Conservation (phyloP, 2,329 filamentous ascomycete species). For the Talaromyces sp. region DNA sequence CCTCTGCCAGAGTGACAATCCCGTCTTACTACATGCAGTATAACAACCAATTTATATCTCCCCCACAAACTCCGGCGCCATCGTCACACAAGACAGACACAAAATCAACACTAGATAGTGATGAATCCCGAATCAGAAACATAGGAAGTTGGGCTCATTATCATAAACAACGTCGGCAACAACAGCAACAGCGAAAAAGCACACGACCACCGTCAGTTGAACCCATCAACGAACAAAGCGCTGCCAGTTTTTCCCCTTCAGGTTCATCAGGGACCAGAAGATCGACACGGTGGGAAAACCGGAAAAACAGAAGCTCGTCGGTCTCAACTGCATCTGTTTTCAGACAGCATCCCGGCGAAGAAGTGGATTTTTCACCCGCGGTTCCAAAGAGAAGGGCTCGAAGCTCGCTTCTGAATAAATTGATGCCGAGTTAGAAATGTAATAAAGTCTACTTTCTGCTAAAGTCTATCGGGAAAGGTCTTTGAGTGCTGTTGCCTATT, state of each 20-base stretch:
- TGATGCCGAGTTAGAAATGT: background rate
- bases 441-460: background rate
- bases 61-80: background rate
- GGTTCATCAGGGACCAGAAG: background rate
- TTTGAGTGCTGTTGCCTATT: background rate
- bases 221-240: background rate
- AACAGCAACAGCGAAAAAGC: background rate
- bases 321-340: conserved; percentile 8
- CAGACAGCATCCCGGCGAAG: conserved; percentile 9
- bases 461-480: background rate
- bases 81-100: background rate
- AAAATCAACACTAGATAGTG: background rate
- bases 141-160: conserved; percentile 2
- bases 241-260: background rate
- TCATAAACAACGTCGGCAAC: background rate
- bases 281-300: background rate
- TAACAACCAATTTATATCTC: conserved; percentile 1
- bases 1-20: conserved; percentile 6
- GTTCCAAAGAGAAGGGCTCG: background rate
- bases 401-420: conserved; percentile 6
- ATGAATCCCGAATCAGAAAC: background rate
- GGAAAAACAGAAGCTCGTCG: conserved; percentile 1
- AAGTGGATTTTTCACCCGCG: background rate
- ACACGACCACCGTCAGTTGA: background rate
- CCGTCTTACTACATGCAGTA: conserved; percentile 4